Percentiles rank a stretch among this genome's conserved stretches.
Conservation (phyloP, 2,329 filamentous ascomycete species). For the Didymella arachidicola region DNA sequence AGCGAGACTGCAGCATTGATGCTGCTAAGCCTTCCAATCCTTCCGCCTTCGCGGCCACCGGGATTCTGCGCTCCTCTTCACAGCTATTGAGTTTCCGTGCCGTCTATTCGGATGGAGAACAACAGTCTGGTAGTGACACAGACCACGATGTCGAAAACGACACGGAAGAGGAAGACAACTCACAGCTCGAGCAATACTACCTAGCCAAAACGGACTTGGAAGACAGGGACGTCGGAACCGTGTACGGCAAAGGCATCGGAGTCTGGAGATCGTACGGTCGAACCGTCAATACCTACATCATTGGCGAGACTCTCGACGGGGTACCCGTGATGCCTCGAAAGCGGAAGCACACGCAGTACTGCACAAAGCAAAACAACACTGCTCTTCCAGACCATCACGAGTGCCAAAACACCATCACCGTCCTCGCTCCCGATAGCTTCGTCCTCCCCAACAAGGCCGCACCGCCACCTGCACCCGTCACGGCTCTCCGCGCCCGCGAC, state of each 20-base stretch:
- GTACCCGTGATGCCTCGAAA: neutral
- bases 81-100: neutral
- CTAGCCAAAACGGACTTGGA: neutral
- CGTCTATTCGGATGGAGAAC: neutral
- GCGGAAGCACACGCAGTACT: neutral
- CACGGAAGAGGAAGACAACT: constrained; percentile 1
- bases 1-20: neutral
- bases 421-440: too few species aligned
- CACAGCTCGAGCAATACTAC: constrained; percentile 2
- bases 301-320: neutral
- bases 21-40: neutral
- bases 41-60: neutral
- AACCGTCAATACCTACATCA: neutral
- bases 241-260: neutral
- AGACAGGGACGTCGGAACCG: neutral
- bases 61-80: neutral
- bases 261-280: neutral
- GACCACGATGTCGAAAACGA: neutral
- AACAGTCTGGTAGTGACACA: neutral
- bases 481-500: constrained; percentile 1
- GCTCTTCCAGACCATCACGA: too few species aligned
- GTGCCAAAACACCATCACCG: too few species aligned
- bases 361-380: too few species aligned
- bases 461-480: neutral
- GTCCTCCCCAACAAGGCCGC: too few species aligned